Conservation (phyloP, 2,329 filamentous ascomycete species). For the Penicillium glabrum region DNA sequence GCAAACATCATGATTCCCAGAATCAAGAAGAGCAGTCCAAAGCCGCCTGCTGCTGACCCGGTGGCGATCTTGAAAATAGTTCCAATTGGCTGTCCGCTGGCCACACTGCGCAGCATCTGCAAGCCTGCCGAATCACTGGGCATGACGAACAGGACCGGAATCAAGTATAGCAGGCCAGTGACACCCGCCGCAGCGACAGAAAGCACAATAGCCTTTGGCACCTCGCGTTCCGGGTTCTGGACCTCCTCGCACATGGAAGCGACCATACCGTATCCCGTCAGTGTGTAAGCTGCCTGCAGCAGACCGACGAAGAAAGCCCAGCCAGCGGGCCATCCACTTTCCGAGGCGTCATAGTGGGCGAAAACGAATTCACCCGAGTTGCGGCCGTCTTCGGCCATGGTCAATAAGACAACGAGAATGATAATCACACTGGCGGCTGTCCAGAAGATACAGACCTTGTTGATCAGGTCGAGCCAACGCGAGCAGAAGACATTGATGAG, state of each 20-base stretch:
- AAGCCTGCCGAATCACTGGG: slow-evolving; percentile 54
- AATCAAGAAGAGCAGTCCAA: slow-evolving; percentile 73
- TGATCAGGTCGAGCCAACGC: slow-evolving; percentile 65
- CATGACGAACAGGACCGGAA: slow-evolving; percentile 74
- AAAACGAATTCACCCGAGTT: slow-evolving; percentile 64
- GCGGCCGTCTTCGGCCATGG: slow-evolving; percentile 59
- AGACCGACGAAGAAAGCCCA: slow-evolving; percentile 74
- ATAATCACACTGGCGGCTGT: slow-evolving; percentile 66
- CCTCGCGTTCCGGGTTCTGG: slow-evolving; percentile 66
- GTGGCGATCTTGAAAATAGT: slow-evolving; percentile 74
- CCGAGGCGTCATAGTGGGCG: slow-evolving; percentile 64
- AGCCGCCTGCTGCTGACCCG: slow-evolving; percentile 69
- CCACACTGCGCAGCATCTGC: slow-evolving; percentile 60
- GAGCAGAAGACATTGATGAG: slow-evolving; percentile 64
- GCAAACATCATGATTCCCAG: slow-evolving; percentile 76
- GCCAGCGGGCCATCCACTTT: slow-evolving; percentile 65
- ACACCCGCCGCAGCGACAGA: slow-evolving; percentile 67
- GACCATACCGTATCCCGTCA: slow-evolving; percentile 67
- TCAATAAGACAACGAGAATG: slow-evolving; percentile 63
- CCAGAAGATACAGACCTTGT: slow-evolving; percentile 74
- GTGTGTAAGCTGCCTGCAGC: slow-evolving; percentile 58
- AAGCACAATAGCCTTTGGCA: slow-evolving; percentile 69
- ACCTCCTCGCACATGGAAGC: slow-evolving; percentile 73
- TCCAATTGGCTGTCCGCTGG: slow-evolving; percentile 74
- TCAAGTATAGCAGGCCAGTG: slow-evolving; percentile 66